Evolutionary conservation across 352 stramenopile genomes (phyloP), one percentile per base, ranked within the genome.

Genomic region (Globisporangium viniferum): DNA sequence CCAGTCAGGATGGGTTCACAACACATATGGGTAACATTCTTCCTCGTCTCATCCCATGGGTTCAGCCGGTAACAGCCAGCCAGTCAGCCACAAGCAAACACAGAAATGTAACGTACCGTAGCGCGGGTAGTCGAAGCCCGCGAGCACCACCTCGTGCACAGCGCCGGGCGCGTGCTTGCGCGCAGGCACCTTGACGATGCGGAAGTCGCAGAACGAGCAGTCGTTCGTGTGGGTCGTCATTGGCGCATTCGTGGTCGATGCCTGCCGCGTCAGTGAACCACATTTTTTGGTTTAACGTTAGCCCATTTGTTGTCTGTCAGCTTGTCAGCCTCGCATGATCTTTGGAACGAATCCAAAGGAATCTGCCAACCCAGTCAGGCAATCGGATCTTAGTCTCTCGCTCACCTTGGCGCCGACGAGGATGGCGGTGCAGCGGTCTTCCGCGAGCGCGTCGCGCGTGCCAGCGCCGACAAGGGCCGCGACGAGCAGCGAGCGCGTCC

Each of bases 221-320:
- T 95, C 88, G 68, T 88, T 92, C 51, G 88, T 90, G 71, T 95
- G 88, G 20, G 88, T 93, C 48, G 85, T 92, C 82, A 95, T 94
- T 35, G 88, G 81, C 18, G 86, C 72, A 2, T 74, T 74, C 18
- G 79, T 93, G 5, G 78, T 82, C 2, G 84, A 91, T 24, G 82
- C 81, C 84, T 91, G 18, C 4, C 6, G 41, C 4, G 41, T 49
- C 41, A 49, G 41, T 4, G 41, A 49, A n/a, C 7, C 41, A 49
- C 41, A 49, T 49, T 49, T 49, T 49, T n/a, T 49, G 41, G 41
- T 49, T 49, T n/a, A n/a, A 5, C 41, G 41, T 49, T n/a, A 49
- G 41, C 3, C 39, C 14, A 53, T 5, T 33, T 33, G 4, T 7
- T 46, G 39, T 20, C 29, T 33, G 29, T 33, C 29, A 44, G 36